These are phyloP conservation scores for Boletus reticulatus DNA, from an alignment of 768 basidiomycete species.

Conservation along the genomic window DNA sequence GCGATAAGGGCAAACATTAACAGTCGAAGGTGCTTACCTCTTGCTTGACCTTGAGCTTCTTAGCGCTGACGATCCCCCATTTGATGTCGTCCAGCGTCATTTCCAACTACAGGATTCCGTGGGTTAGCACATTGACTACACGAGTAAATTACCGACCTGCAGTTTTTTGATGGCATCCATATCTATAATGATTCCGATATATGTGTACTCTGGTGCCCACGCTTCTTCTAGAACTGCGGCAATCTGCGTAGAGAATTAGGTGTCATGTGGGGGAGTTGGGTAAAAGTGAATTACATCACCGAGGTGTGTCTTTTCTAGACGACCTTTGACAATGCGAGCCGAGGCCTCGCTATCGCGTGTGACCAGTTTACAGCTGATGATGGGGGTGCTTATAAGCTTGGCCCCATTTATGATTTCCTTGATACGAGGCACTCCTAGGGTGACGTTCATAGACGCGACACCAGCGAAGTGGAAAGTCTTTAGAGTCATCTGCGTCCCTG, in stretches of 20 bases:
- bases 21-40: conserved; percentile 45
- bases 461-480: conserved; percentile 99
- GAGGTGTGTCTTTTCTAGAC: conserved; percentile 91
- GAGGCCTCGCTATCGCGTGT: conserved; percentile 85
- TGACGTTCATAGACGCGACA: conserved; percentile 99
- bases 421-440: conserved; percentile 98
- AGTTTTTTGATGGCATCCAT: conserved; percentile 83
- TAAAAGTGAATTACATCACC: conserved; percentile 67
- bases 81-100: conserved; percentile 91
- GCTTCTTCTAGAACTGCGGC: conserved; percentile 93
- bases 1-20: background rate
- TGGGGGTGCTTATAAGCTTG: conserved; percentile 95
- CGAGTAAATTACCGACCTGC: conserved; percentile 50
- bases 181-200: conserved; percentile 91
- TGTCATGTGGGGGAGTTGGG: background rate
- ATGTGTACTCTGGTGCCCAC: conserved; percentile 91
- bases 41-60: conserved; percentile 91
- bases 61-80: conserved; percentile 81
- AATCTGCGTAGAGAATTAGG: conserved; percentile 48
- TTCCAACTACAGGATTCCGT: conserved; percentile 60
- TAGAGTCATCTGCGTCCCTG: conserved; percentile 98
- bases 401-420: conserved; percentile 99
- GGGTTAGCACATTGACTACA: background rate
- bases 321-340: conserved; percentile 95
- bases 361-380: conserved; percentile 95